Base-by-base conservation (phyloP, 2,329 filamentous ascomycete species). In the Paraphoma sp. region DNA sequence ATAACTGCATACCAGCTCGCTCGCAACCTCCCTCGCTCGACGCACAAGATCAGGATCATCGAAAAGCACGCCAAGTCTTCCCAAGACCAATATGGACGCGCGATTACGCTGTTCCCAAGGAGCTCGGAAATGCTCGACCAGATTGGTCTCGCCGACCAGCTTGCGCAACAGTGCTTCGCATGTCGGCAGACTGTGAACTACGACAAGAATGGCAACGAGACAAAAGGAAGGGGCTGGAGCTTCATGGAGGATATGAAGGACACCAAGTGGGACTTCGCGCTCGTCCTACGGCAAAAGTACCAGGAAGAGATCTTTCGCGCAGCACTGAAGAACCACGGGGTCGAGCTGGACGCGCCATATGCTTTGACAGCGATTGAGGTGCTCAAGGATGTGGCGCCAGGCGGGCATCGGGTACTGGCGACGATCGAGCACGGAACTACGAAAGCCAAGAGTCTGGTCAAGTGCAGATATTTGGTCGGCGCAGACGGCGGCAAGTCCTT, bases 261-360 rank as follows among this genome's bases (percentile, higher is more conserved):
- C 54, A 83, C 83, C 1, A 72, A 74, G 28, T 85, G 81, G 71
- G 79, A 83, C 57, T 86, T 84, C 63, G 77, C 79, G 0, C 72
- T 85, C n/a, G 83, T 85, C 1, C 63, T 86, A 51, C 75, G 84
- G 14, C 83, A 86, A 69, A 85, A 82, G 65, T 85, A 83, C 63
- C 80, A 83, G 6, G 83, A 86, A 62, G 80, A 81, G 11, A 80
- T 86, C 42, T 81, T 85, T 49, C 76, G 83, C 42, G 69, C 71
- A n/a, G 72, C 76, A 54, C 47, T 79, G 67, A 70, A 56, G 47
- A 73, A 60, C 46, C 62, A 79, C 30, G 78, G 78, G 17, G 73
- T 76, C 0, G 56, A 69, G 1, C 69, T 80, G 4, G 70, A 76
- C 41, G 67, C 72, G 16, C 75, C 74, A 3, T 68, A 75, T 8